Evolutionary conservation across 495 filamentous ascomycete species (phyloP).

Genomic region (Penicillium maclennaniae): DNA sequence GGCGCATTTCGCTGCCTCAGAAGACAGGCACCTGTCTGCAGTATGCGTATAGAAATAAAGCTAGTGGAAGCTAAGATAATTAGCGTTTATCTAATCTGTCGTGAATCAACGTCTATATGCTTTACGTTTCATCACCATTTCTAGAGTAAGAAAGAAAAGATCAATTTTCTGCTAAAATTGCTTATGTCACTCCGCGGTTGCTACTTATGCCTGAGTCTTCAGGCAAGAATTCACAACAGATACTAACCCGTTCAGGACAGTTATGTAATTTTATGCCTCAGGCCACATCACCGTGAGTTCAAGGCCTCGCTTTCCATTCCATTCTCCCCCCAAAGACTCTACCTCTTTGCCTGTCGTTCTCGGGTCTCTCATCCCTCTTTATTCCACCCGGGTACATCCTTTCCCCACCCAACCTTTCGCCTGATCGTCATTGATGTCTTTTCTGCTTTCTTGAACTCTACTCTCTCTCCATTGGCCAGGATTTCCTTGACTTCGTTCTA

Average conservation of each 20-base stretch:
- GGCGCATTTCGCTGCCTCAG: constrained; percentile 18
- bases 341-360: constrained; percentile 23
- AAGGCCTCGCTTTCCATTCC: constrained; percentile 41
- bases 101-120: too few species aligned
- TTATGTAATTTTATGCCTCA: constrained; percentile 27
- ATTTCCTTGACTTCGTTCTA: constrained; percentile 40
- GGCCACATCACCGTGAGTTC: constrained; percentile 25
- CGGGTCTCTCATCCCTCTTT: constrained; percentile 8
- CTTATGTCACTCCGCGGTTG: neutral
- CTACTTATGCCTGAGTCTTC: neutral
- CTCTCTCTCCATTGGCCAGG: constrained; percentile 35
- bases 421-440: constrained; percentile 19
- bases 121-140: too few species aligned
- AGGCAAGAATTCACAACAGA: constrained; percentile 7
- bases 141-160: neutral
- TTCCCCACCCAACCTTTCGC: neutral
- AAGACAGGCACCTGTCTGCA: neutral
- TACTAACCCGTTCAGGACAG: constrained; percentile 1
- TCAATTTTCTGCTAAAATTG: neutral
- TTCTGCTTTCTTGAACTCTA: constrained; percentile 12
- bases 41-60: too few species aligned
- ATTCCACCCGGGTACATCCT: constrained; percentile 1
- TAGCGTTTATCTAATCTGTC: too few species aligned
- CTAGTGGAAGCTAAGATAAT: too few species aligned
- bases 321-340: constrained; percentile 29